Evolutionary conservation across 2,329 filamentous ascomycete genomes (phyloP), one percentile per base, ranked within the genome.

Genomic region (Xylaria sp.): DNA sequence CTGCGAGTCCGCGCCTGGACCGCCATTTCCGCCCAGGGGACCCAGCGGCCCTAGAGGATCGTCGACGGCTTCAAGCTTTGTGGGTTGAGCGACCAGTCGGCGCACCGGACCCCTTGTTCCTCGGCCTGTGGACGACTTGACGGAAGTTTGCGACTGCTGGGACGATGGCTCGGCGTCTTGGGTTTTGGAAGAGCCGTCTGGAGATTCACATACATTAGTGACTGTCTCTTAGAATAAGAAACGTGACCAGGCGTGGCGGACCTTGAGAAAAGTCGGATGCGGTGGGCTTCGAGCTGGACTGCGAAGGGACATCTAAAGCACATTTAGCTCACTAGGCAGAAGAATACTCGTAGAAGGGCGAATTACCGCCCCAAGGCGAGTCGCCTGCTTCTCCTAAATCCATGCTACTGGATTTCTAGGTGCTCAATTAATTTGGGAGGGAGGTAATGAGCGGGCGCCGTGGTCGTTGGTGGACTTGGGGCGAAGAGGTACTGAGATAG

Each of bases 31-130:
- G 61, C 88, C 88, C 34, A 91, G 81, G 63, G 90, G 91, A 67
- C 93, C 93, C 61, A 97, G 84, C 25, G 93, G 93, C 1, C 93
- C 93, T 55, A 94, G 87, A 65, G 92, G 91, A 78, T 94, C 92
- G 52, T 91, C 88, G 73, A 93, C 91, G 70, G 91, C 91, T 81
- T 95, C 90, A 69, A 95, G 90, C 63, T 90, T 91, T 56, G 92
- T 94, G 37, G 91, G 89, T 78, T 94, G 92, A 68, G 91, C 90
- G 74, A 91, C 90, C 77, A 94, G 84, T 71, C 90, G 88, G 73
- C 90, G 89, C 66, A 80, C 76, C 12, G 78, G 78, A 34, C 76
- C 77, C 68, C 78, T 73, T 55, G 77, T 46, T 63, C 69, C 73
- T 58, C 77, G 75, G 13, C 69, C 59, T 6, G 73, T 57, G 12